A percentile compares a stretch with the other conserved stretches of the same genome.
phyloP scores from a whole-genome alignment of 768 basidiomycete genomes.

The Naganishia onofrii region DNA sequence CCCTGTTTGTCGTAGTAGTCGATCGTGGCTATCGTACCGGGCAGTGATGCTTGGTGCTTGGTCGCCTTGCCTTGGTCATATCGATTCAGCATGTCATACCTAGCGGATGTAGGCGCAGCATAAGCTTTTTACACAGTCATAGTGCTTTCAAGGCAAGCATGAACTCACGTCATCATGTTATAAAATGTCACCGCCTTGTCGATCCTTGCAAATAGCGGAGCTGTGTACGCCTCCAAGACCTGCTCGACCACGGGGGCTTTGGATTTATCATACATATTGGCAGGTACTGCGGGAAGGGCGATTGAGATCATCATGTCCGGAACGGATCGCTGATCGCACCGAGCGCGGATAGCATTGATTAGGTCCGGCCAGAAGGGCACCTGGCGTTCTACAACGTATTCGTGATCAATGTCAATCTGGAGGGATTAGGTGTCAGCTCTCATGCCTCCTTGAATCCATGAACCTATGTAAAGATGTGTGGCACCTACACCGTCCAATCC shows the following conservation, averaged over 20 bases:
- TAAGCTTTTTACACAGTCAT: too few species aligned
- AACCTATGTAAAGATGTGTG: too few species aligned
- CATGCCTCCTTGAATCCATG: too few species aligned
- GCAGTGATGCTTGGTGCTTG: neutral
- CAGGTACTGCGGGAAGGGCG: neutral
- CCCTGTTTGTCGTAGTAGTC: neutral
- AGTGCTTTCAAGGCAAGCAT: neutral
- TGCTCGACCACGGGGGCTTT: too few species aligned
- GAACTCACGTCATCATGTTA: slow-evolving; percentile 8
- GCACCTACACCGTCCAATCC: slow-evolving; percentile 2
- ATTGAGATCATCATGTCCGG: neutral
- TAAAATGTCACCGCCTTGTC: neutral
- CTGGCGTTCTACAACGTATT: neutral
- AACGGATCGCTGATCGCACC: neutral
- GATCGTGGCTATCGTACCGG: neutral
- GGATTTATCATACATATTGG: too few species aligned
- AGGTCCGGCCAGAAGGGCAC: neutral
- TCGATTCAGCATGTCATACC: slow-evolving; percentile 1
- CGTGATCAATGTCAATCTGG: slow-evolving; percentile 10
- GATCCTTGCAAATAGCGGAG: neutral
- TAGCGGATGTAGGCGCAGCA: neutral
- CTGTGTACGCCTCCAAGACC: too few species aligned
- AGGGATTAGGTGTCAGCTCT: too few species aligned
- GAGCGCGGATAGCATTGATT: neutral
- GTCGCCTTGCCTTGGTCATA: neutral